Percentiles rank a stretch among this genome's conserved stretches.
Evolutionary conservation across 768 basidiomycete species (phyloP).

Genomic region (Clitopilus passeckerianus): DNA sequence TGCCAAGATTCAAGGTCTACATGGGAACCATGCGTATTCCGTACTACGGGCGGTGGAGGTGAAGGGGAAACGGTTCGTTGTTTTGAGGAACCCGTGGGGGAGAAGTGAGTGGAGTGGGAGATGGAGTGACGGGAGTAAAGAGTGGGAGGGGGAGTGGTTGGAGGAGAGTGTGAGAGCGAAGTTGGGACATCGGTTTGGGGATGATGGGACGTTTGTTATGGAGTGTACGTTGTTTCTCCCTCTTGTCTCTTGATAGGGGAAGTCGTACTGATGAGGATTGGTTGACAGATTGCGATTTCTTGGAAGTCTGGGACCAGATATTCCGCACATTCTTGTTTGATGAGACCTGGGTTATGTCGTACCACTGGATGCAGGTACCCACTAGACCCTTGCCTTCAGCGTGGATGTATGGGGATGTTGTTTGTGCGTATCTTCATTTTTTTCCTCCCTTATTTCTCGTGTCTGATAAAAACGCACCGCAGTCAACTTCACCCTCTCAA

Average conservation of each 20-base stretch:
- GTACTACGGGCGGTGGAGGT: constrained; percentile 35
- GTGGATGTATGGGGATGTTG: constrained; percentile 51
- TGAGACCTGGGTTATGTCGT: constrained; percentile 43
- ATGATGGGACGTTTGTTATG: constrained; percentile 41
- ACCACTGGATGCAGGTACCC: constrained; percentile 43
- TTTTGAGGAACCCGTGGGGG: constrained; percentile 42
- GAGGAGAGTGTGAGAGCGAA: constrained; percentile 14
- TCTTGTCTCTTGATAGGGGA: not conserved
- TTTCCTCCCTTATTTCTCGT: not conserved
- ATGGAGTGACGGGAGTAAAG: constrained; percentile 37
- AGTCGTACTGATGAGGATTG: not conserved
- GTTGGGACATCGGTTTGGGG: constrained; percentile 31
- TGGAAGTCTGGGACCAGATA: constrained; percentile 40
- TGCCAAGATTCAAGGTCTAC: constrained; percentile 23
- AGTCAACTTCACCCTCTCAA: constrained; percentile 43
- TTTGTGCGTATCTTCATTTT: constrained; percentile 33
- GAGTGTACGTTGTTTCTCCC: constrained; percentile 21
- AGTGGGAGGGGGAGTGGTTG: constrained; percentile 38
- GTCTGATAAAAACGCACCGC: not conserved
- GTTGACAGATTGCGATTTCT: constrained; percentile 39
- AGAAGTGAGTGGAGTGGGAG: constrained; percentile 34
- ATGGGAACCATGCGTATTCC: constrained; percentile 36
- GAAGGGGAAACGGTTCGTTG: constrained; percentile 35
- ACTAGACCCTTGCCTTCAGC: constrained; percentile 37
- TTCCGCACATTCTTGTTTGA: constrained; percentile 48